Percentiles rank a stretch among this genome's conserved stretches.
Conservation (phyloP, 1,139 yeast genomes). For the Yamadazyma diospyri region DNA sequence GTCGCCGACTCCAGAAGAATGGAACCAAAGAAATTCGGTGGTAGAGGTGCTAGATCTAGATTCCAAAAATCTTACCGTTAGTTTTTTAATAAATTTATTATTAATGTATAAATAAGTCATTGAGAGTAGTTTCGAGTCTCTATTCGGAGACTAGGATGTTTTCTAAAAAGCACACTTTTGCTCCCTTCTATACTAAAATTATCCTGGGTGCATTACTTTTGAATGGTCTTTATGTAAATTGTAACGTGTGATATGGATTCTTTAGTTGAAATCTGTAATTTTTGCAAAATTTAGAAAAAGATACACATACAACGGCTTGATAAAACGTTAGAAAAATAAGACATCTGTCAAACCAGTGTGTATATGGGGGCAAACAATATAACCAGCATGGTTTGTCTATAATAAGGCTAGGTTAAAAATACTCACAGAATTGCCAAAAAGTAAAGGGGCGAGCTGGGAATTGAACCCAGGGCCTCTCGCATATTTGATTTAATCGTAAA, state of each 20-base stretch:
- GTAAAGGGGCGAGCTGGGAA: slow-evolving; percentile 17
- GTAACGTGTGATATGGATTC: no score
- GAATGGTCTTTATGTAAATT: no score
- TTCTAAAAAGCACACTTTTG: no score
- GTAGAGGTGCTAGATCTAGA: slow-evolving; percentile 99
- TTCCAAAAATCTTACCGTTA: slow-evolving; percentile 99
- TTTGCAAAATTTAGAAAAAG: neutral
- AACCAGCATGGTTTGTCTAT: no score
- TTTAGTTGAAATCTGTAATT: no score
- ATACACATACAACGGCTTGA: neutral
- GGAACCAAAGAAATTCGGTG: slow-evolving; percentile 99
- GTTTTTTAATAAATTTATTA: slow-evolving; percentile 6
- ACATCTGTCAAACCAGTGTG: no score
- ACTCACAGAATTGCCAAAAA: no score
- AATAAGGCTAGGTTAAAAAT: no score
- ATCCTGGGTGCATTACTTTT: neutral
- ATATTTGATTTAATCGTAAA: slow-evolving; percentile 7
- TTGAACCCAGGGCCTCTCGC: slow-evolving; percentile 20
- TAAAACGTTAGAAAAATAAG: neutral
- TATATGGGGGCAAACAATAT: no score
- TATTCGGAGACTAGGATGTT: no score
- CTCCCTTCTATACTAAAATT: no score
- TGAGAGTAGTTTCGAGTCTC: neutral
- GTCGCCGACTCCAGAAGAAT: slow-evolving; percentile 99
- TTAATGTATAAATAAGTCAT: slow-evolving; percentile 9